A percentile compares a stretch with the other conserved stretches of the same genome.
Conservation (phyloP, 768 basidiomycete species). For the Fomitopsis serialis region DNA sequence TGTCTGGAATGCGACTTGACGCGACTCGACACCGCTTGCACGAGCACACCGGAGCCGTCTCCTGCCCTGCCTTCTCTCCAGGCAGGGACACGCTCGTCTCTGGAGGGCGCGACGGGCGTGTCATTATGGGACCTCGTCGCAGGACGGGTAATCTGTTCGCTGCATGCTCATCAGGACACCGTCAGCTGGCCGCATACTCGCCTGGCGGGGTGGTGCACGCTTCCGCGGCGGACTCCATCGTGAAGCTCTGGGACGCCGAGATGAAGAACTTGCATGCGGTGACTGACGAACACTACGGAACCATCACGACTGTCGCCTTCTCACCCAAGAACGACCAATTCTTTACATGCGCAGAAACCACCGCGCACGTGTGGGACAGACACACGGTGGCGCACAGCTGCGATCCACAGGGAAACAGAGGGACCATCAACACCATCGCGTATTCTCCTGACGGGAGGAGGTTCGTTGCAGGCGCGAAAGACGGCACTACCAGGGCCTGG, state of each 20-base stretch:
- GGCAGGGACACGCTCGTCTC: slow-evolving; percentile 10
- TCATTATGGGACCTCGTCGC: slow-evolving; percentile 5
- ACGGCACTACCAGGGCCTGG: slow-evolving; percentile 14
- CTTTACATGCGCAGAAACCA: slow-evolving; percentile 2
- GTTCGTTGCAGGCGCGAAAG: slow-evolving; percentile 13
- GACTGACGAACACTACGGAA: slow-evolving; percentile 16
- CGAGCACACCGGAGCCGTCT: slow-evolving; percentile 7
- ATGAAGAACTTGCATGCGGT: slow-evolving; percentile 14
- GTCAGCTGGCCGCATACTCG: slow-evolving; percentile 26
- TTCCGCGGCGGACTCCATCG: slow-evolving; percentile 12
- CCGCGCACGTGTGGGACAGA: slow-evolving; percentile 6
- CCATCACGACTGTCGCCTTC: slow-evolving; percentile 21
- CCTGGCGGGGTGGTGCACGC: slow-evolving; percentile 8
- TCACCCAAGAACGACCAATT: slow-evolving; percentile 4
- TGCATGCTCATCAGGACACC: slow-evolving; percentile 10
- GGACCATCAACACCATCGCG: neutral
- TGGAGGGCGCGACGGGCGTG: slow-evolving; percentile 2
- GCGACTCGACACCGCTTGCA: neutral
- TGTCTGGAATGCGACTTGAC: slow-evolving; percentile 6
- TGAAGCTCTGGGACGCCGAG: slow-evolving; percentile 19
- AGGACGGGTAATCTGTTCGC: slow-evolving; percentile 14
- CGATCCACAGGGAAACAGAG: neutral
- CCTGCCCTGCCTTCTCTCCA: slow-evolving; percentile 12
- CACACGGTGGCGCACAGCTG: neutral
- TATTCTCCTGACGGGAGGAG: slow-evolving; percentile 6